These are phyloP conservation scores for Aspergillus amoenus DNA, from an alignment of 2,329 filamentous ascomycete genomes.

Conservation along the genomic window DNA sequence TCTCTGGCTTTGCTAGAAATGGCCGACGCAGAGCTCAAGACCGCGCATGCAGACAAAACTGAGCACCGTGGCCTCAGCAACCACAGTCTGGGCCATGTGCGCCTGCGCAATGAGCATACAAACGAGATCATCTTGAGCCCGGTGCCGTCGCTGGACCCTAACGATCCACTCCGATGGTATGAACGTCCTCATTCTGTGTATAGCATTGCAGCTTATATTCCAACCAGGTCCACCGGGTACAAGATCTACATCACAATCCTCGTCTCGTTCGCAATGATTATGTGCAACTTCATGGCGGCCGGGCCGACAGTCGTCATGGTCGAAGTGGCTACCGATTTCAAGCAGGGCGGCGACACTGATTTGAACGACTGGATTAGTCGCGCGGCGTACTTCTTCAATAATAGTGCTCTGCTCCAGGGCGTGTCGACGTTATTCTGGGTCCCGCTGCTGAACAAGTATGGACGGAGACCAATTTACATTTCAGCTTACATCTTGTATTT, in stretches of 20 bases:
- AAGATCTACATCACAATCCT: slow-evolving; percentile 3
- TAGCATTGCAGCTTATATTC: too few relatives aligned
- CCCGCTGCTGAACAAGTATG: slow-evolving; percentile 39
- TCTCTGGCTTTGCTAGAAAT: too few relatives aligned
- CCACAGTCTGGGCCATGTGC: neutral
- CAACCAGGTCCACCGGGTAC: neutral
- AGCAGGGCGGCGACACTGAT: slow-evolving; percentile 32
- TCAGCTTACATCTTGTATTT: slow-evolving; percentile 28
- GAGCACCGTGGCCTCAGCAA: too few relatives aligned
- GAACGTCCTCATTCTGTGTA: neutral
- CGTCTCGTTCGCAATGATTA: slow-evolving; percentile 47
- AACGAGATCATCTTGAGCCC: slow-evolving; percentile 13
- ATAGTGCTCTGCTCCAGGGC: slow-evolving; percentile 52
- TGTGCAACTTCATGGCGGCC: slow-evolving; percentile 59
- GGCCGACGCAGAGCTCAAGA: too few relatives aligned
- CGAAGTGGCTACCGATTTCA: slow-evolving; percentile 49
- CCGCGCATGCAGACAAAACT: too few relatives aligned
- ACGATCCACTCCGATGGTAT: slow-evolving; percentile 28
- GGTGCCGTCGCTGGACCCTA: slow-evolving; percentile 24
- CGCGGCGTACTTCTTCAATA: slow-evolving; percentile 55
- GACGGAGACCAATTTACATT: slow-evolving; percentile 30
- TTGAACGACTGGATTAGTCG: neutral
- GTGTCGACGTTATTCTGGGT: slow-evolving; percentile 41
- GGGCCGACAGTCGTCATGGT: slow-evolving; percentile 55
- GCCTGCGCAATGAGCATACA: neutral